Evolutionary conservation across 1,139 yeast genomes (phyloP).

Genomic region (Saccharomyces hybrid): DNA sequence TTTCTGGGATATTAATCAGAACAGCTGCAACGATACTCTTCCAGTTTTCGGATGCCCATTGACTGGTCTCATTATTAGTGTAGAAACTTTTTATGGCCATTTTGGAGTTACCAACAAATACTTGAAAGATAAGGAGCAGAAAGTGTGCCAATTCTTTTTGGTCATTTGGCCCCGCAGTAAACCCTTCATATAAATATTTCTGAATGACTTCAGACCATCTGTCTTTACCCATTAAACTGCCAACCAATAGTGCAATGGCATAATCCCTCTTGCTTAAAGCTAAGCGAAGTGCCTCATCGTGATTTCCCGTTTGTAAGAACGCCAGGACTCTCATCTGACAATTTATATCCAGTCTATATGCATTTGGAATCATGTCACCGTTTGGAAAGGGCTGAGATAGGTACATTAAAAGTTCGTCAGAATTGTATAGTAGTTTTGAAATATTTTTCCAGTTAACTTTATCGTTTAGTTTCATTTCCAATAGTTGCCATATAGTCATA

Average conservation of each 20-base stretch:
- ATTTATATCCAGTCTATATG: conserved; percentile 20
- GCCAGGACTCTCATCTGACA: conserved; percentile 23
- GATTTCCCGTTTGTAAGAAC: conserved; percentile 52
- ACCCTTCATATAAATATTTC: conserved; percentile 40
- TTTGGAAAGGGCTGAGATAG: conserved; percentile 18
- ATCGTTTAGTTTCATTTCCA: conserved; percentile 20
- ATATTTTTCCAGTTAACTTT: conserved; percentile 17
- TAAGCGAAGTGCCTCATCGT: conserved; percentile 55
- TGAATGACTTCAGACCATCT: conserved; percentile 53
- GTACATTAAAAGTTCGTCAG: conserved; percentile 22
- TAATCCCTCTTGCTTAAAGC: conserved; percentile 63
- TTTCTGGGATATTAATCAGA: conserved; percentile 16
- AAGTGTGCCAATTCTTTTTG: conserved; percentile 36
- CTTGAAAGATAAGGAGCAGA: conserved; percentile 55
- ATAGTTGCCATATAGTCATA: conserved; percentile 16
- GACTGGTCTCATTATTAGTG: conserved; percentile 34
- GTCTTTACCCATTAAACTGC: conserved; percentile 57
- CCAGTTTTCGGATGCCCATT: conserved; percentile 49
- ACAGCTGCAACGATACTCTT: conserved; percentile 43
- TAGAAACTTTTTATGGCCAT: conserved; percentile 45
- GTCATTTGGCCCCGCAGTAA: conserved; percentile 36
- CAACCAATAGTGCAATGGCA: conserved; percentile 68
- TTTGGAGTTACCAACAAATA: conserved; percentile 55
- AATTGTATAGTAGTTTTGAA: conserved; percentile 25
- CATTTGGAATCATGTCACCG: conserved; percentile 13